A percentile compares a stretch with the other conserved stretches of the same genome.
Evolutionary conservation across 306 rosid species (phyloP).

Genomic region (Cajanus cajan): DNA sequence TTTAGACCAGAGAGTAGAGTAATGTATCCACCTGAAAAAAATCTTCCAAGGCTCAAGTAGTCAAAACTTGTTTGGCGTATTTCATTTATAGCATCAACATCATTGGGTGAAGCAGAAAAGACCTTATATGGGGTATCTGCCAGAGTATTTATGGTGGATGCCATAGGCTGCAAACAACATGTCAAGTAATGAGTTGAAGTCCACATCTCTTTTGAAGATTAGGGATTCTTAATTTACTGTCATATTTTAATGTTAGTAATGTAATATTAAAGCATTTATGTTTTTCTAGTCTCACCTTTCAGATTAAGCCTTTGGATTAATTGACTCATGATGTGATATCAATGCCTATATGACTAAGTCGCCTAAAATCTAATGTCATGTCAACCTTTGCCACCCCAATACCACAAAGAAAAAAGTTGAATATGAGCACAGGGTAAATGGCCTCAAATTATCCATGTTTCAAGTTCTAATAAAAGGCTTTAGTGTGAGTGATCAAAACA

Average conservation of each 20-base stretch:
- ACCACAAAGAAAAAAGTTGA: not conserved
- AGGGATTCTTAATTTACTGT: not conserved
- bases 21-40: slow-evolving; percentile 48
- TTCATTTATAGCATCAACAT: slow-evolving; percentile 46
- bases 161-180: slow-evolving; percentile 48
- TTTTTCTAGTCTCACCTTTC: not conserved
- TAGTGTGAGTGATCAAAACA: not conserved
- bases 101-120: slow-evolving; percentile 46
- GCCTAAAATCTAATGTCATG: not conserved
- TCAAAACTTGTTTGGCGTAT: slow-evolving; percentile 60
- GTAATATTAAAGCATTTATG: not conserved
- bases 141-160: slow-evolving; percentile 61
- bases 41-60: slow-evolving; percentile 55
- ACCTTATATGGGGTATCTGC: slow-evolving; percentile 61
- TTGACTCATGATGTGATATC: not conserved
- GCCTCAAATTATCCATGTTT: not conserved
- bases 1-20: slow-evolving; percentile 62
- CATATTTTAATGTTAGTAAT: not conserved
- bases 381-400: not conserved
- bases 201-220: not conserved
- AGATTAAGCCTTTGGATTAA: not conserved
- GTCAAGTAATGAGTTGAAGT: slow-evolving; percentile 6
- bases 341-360: not conserved
- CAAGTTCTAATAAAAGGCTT: not conserved
- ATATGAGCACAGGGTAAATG: not conserved